A percentile compares a stretch with the other conserved stretches of the same genome.
phyloP scores from a whole-genome alignment of 164 flowering plant species.

The Berberis thunbergii region DNA sequence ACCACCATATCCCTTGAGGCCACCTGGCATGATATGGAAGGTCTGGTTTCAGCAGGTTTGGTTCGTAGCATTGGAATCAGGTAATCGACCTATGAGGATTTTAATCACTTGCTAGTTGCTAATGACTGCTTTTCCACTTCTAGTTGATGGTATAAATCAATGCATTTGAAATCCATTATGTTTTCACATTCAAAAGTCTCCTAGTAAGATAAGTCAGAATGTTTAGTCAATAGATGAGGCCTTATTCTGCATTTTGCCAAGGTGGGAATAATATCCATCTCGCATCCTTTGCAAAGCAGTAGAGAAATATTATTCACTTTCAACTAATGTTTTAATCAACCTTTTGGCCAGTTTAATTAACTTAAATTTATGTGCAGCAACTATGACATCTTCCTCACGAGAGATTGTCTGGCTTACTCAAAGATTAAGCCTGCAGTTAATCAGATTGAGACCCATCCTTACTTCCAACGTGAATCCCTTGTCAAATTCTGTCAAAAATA shows the following conservation, averaged over 20 bases:
- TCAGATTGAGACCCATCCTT: slow-evolving; percentile 91
- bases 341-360: background rate
- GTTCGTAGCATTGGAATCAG: slow-evolving; percentile 96
- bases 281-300: too few relatives aligned
- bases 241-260: too few relatives aligned
- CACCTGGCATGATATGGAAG: slow-evolving; percentile 98
- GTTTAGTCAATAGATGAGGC: too few relatives aligned
- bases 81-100: slow-evolving; percentile 18
- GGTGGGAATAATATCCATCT: too few relatives aligned
- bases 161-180: too few relatives aligned
- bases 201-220: too few relatives aligned
- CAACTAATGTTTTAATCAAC: too few relatives aligned
- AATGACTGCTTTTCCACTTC: background rate
- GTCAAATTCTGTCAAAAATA: slow-evolving; percentile 95
- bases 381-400: slow-evolving; percentile 79
- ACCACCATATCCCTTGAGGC: slow-evolving; percentile 82
- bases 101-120: background rate
- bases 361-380: slow-evolving; percentile 52
- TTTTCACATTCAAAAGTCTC: too few relatives aligned
- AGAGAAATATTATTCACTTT: too few relatives aligned
- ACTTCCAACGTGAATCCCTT: slow-evolving; percentile 87
- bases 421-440: slow-evolving; percentile 94
- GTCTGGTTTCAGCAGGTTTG: slow-evolving; percentile 72
- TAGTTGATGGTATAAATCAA: too few relatives aligned
- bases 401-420: slow-evolving; percentile 90